Evolutionary conservation across 192 early-diverging fungal species (phyloP).

Genomic region (Podila clonocystis): DNA sequence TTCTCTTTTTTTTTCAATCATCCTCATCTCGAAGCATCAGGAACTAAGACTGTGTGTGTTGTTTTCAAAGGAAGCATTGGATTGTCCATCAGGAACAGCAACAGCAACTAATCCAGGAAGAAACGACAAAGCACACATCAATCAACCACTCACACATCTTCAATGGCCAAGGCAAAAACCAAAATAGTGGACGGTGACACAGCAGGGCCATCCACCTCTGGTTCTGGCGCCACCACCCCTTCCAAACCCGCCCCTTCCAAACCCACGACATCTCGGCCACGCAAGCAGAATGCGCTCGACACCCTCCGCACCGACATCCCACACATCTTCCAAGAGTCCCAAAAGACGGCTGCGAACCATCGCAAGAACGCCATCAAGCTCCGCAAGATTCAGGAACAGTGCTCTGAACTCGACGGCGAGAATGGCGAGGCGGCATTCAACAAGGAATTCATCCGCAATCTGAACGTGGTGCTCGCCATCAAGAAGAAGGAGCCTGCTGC

Average conservation of each 20-base stretch:
- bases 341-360: conserved; percentile 70
- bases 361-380: conserved; percentile 79
- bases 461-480: conserved; percentile 80
- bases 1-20: too few species aligned
- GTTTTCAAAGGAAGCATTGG: too few species aligned
- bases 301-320: conserved; percentile 62
- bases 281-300: conserved; percentile 22
- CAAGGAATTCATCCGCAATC: conserved; percentile 79
- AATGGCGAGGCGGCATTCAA: conserved; percentile 76
- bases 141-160: not conserved
- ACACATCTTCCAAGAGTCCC: conserved; percentile 80
- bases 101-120: not conserved
- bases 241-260: not conserved
- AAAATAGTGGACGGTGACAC: conserved; percentile 1
- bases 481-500: conserved; percentile 78
- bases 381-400: conserved; percentile 75
- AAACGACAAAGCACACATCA: not conserved
- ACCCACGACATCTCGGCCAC: not conserved
- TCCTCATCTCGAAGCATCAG: too few species aligned
- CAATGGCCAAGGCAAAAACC: conserved; percentile 8
- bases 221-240: not conserved
- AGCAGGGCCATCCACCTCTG: not conserved
- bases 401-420: conserved; percentile 51
- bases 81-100: not conserved
- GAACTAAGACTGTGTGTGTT: too few species aligned